A percentile compares a stretch with the other conserved stretches of the same genome.
Evolutionary conservation across 495 filamentous ascomycete species (phyloP).

Genomic region (Podospora pseudopauciseta): DNA sequence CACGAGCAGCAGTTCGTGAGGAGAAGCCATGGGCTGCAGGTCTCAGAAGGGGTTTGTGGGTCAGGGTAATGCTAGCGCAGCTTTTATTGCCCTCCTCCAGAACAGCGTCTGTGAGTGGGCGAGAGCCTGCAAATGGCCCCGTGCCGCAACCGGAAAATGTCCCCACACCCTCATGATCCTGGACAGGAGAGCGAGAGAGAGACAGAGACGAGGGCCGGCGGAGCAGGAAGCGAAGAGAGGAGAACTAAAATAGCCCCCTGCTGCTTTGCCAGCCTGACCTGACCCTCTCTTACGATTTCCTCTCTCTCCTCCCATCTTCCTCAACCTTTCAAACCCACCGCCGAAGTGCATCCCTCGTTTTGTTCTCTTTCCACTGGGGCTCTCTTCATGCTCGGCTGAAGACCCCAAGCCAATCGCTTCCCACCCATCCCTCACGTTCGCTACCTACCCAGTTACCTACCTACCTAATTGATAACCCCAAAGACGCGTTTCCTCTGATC

Average conservation of each 20-base stretch:
- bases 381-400: background rate
- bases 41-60: slow-evolving; percentile 8
- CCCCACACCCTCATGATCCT: slow-evolving; percentile 8
- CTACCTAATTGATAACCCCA: background rate
- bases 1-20: slow-evolving; percentile 12
- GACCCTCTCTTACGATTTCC: background rate
- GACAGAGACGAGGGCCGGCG: background rate
- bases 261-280: background rate
- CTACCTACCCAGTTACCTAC: background rate
- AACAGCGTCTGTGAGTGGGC: background rate
- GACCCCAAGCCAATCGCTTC: slow-evolving; percentile 4
- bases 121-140: background rate
- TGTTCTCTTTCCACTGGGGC: background rate
- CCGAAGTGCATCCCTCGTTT: background rate
- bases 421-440: background rate
- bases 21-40: background rate
- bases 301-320: background rate
- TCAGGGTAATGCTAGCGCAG: slow-evolving; percentile 1
- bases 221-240: background rate
- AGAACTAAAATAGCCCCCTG: slow-evolving; percentile 6
- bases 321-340: too few relatives aligned
- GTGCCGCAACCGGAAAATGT: slow-evolving; percentile 1
- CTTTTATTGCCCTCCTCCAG: background rate
- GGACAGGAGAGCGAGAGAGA: slow-evolving; percentile 1
- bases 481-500: background rate